Percentiles rank a stretch among this genome's conserved stretches.
These are phyloP conservation scores for Euphorbia pulcherrima DNA, from an alignment of 345 rosid genomes.

Conservation along the genomic window DNA sequence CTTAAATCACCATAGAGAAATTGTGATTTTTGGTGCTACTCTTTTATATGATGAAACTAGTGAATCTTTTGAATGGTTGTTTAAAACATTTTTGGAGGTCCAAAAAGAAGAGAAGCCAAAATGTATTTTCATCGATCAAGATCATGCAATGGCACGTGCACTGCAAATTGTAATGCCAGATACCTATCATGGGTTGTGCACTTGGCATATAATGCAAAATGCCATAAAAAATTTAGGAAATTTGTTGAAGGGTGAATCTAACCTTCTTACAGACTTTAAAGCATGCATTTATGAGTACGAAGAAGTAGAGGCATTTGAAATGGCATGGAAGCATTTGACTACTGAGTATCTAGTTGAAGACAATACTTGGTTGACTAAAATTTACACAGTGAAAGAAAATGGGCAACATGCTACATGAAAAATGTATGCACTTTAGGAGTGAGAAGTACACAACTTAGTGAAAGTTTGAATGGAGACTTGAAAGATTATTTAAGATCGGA, in stretches of 20 bases:
- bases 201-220: too few species aligned
- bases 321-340: neutral
- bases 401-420: too few species aligned
- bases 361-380: neutral
- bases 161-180: neutral
- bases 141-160: conserved; percentile 2
- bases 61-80: too few species aligned
- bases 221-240: too few species aligned
- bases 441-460: conserved; percentile 6
- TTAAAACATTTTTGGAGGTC: too few species aligned
- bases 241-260: conserved; percentile 4
- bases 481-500: conserved; percentile 1
- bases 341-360: neutral
- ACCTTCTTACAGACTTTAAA: conserved; percentile 5
- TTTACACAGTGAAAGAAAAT: conserved; percentile 1
- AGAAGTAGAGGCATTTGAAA: neutral
- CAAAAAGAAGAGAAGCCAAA: conserved; percentile 1
- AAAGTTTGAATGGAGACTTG: conserved; percentile 4
- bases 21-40: too few species aligned
- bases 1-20: conserved; percentile 14
- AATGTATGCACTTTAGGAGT: too few species aligned
- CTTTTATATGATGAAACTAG: too few species aligned
- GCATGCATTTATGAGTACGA: conserved; percentile 2
- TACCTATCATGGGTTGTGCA: too few species aligned
- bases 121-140: neutral